Base-by-base conservation (phyloP, 192 early-diverging fungal genomes). In the Backusella macrospora region DNA sequence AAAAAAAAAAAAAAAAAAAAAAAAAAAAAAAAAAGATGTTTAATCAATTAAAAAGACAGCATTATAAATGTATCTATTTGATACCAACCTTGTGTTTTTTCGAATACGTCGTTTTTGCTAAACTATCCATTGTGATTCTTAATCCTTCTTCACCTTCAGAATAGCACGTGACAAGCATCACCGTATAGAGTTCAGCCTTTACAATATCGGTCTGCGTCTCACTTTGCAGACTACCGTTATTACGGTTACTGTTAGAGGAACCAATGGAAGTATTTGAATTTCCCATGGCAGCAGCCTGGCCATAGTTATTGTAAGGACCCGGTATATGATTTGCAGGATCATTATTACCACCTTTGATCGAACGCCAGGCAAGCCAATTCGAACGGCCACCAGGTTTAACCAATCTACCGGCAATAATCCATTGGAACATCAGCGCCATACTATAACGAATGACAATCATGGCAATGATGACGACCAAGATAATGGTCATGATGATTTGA, bases 161-260 rank as follows among this genome's bases (percentile, higher is more conserved):
- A 80, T 98, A 98, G 78, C 93, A 94, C 1, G 95, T 94, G 13
- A 98, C 94, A 59, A 96, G 81, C 79, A 97, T 83, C 52, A 92
- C 76, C 5, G 91, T 90, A 65, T 88, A 92, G 59, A 92, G 75
- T 79, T 91, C 82, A 23, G 80, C 78, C 10, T 74, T 48, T 7
- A 82, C 73, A 59, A 82, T 82, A 64, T 81, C 76, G 16, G 77
- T 65, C 13, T 55, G 70, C 9, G 29, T 49, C 0, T 71, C 66
- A 16, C 13, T 21, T 3, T 43, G 29, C 1, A 44, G 63, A 1
- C 46, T 49, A 43, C 10, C 26, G 9, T 4, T 23, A n/a, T 23
- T 40, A 64, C 68, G 5, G 13, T 26, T 43, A 14, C 45, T 71
- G 1, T 65, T 62, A 21, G 37, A 12, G 4, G 71, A 64, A n/a